Conservation (phyloP, 1,284 basidiomycete genomes). For the Cryptococcus wingfieldii region DNA sequence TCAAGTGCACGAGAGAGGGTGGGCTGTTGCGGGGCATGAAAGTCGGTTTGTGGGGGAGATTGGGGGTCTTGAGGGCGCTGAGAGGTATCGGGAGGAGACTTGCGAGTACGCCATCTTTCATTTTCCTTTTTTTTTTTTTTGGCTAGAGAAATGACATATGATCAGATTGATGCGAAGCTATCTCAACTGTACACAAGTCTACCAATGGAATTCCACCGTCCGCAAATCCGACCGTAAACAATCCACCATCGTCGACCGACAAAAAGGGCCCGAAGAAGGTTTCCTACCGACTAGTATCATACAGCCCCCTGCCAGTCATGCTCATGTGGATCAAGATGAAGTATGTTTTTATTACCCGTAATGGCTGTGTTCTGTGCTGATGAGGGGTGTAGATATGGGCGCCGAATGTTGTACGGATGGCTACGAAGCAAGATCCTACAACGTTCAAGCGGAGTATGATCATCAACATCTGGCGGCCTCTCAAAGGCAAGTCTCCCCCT, state of each 20-base stretch:
- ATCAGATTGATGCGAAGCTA: slow-evolving; percentile 16
- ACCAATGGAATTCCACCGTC: slow-evolving; percentile 30
- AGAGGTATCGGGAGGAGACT: slow-evolving; percentile 24
- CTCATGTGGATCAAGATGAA: slow-evolving; percentile 36
- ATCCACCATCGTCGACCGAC: slow-evolving; percentile 8
- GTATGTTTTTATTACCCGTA: slow-evolving; percentile 2
- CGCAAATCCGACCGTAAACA: slow-evolving; percentile 6
- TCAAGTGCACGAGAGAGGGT: slow-evolving; percentile 24
- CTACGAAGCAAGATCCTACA: neutral
- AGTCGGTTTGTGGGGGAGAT: slow-evolving; percentile 10
- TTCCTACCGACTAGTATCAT: slow-evolving; percentile 12
- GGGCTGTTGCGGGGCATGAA: slow-evolving; percentile 19
- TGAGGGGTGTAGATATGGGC: neutral
- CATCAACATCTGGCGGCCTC: slow-evolving; percentile 38
- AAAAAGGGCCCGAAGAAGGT: slow-evolving; percentile 19
- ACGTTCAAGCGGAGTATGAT: slow-evolving; percentile 20
- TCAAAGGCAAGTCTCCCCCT: slow-evolving; percentile 11
- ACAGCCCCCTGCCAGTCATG: slow-evolving; percentile 21
- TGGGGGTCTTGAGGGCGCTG: slow-evolving; percentile 17
- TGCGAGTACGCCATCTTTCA: slow-evolving; percentile 17
- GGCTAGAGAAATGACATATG: neutral
- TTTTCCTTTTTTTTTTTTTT: neutral
- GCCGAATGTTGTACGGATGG: neutral
- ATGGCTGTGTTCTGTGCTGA: neutral
- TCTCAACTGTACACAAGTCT: slow-evolving; percentile 23